A percentile compares a stretch with the other conserved stretches of the same genome.
Conservation (phyloP, 306 rosid species). For the Cucumis melo region DNA sequence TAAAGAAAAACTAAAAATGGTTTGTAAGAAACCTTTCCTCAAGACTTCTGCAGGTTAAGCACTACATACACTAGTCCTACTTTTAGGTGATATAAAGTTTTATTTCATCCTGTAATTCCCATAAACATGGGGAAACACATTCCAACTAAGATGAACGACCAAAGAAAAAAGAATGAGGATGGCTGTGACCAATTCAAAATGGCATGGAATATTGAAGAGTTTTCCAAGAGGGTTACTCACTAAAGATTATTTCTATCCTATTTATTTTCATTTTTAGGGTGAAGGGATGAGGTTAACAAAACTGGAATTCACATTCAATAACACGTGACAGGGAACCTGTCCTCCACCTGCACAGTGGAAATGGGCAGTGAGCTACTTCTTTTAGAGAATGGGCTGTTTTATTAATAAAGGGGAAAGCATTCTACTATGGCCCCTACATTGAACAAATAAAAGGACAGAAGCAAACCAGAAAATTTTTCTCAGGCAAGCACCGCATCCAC, state of each 20-base stretch:
- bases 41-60: not conserved
- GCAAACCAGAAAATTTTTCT: slow-evolving; percentile 26
- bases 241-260: not conserved
- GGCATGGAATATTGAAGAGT: not conserved
- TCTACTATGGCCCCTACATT: not conserved
- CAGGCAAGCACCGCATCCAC: slow-evolving; percentile 9
- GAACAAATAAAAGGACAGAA: slow-evolving; percentile 1
- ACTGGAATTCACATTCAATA: slow-evolving; percentile 14
- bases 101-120: not conserved
- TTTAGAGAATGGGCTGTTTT: slow-evolving; percentile 10
- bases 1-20: not conserved
- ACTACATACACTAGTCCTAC: not conserved
- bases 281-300: slow-evolving; percentile 2
- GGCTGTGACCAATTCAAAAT: not conserved
- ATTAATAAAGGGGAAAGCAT: not conserved
- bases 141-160: not conserved
- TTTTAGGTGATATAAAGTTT: not conserved
- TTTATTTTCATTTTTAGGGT: not conserved
- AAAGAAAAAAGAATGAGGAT: not conserved
- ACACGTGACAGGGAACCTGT: slow-evolving; percentile 28
- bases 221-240: not conserved
- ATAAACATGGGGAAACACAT: not conserved
- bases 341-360: slow-evolving; percentile 32
- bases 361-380: slow-evolving; percentile 23
- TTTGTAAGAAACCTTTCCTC: not conserved